Base-by-base conservation (phyloP, 495 filamentous ascomycete genomes). In the Saxophila tyrrhenica region DNA sequence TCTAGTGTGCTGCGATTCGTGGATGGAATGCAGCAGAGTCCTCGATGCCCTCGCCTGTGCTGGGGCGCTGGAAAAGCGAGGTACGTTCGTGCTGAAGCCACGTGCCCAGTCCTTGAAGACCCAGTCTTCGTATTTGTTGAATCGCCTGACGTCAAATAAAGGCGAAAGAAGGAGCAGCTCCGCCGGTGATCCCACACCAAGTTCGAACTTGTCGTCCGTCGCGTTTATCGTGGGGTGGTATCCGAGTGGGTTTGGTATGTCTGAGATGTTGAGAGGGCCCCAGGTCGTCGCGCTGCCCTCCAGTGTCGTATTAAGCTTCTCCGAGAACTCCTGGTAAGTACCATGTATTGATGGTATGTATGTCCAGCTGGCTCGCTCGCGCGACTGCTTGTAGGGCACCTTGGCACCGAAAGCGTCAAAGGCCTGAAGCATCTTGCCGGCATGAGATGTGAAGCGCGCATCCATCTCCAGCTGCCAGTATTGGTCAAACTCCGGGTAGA, bases 401-500 rank as follows among this genome's bases (percentile, higher is more conserved):
- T 44, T 16, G 1, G 13, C 41, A 11, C 51, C 51, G 25, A 53
- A 53, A 7, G 1, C 3, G 39, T 53, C n/a, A 17, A 22, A 53
- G 2, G 51, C 51, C 16, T 23, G 39, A 2, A 53, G 41, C 51
- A 53, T 53, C 21, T 43, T 24, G 19, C 51, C 51, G 13, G 41
- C 41, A 24, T 53, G 11, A 21, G 24, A 35, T 22, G 41, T 44
- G 51, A 53, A 53, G 19, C 51, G 51, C 21, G 51, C 41, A 21
- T 53, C 51, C 39, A 53, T 44, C 39, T 53, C 51, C 2, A 53
- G 15, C 19, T 53, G 51, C 51, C 51, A 53, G 39, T 24, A 46
- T 20, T 53, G 51, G 41, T 53, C 51, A 39, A 25, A 53, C 39
- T 53, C 51, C 11, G 51, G 51, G 19, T 53, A 53, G 41, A 53